A percentile compares a stretch with the other conserved stretches of the same genome.
phyloP scores from a whole-genome alignment of 768 basidiomycete genomes.

The Leccinum disarticulatum region DNA sequence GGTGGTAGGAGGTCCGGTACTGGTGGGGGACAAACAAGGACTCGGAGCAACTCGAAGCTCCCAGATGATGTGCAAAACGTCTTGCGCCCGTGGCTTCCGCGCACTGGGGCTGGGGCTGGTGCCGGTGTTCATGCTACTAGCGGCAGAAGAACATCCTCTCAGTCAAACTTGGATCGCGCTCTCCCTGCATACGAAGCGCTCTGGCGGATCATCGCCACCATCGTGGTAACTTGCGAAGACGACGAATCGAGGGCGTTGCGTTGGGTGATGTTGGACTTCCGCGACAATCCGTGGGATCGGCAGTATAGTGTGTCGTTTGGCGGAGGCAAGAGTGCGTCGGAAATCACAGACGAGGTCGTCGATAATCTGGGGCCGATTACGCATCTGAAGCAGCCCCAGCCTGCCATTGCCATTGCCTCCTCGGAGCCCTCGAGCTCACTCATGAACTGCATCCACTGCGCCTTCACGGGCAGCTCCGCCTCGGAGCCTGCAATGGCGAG shows the following conservation, averaged over 20 bases:
- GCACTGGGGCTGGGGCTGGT: neutral
- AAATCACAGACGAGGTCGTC: constrained; percentile 20
- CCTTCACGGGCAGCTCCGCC: neutral
- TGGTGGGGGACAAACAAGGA: constrained; percentile 3
- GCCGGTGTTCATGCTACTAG: neutral
- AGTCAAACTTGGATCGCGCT: constrained; percentile 46
- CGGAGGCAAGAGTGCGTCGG: constrained; percentile 17
- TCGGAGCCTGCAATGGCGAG: neutral
- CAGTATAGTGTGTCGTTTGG: constrained; percentile 21
- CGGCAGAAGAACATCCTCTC: neutral
- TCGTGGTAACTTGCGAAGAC: constrained; percentile 35
- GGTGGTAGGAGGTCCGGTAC: neutral
- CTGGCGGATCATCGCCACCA: constrained; percentile 59
- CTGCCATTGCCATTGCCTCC: neutral
- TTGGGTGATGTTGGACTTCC: constrained; percentile 38
- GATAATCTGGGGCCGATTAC: constrained; percentile 19
- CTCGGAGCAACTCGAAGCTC: constrained; percentile 17
- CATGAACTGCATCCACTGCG: constrained; percentile 15
- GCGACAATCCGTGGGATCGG: constrained; percentile 30
- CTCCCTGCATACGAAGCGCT: constrained; percentile 62
- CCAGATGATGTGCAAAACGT: constrained; percentile 35
- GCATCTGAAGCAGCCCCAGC: constrained; percentile 7
- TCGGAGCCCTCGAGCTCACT: constrained; percentile 7
- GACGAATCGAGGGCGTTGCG: constrained; percentile 18
- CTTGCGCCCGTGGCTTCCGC: constrained; percentile 43